A percentile compares a stretch with the other conserved stretches of the same genome.
phyloP scores from a whole-genome alignment of 768 basidiomycete species.

The Tulasnella sp. region DNA sequence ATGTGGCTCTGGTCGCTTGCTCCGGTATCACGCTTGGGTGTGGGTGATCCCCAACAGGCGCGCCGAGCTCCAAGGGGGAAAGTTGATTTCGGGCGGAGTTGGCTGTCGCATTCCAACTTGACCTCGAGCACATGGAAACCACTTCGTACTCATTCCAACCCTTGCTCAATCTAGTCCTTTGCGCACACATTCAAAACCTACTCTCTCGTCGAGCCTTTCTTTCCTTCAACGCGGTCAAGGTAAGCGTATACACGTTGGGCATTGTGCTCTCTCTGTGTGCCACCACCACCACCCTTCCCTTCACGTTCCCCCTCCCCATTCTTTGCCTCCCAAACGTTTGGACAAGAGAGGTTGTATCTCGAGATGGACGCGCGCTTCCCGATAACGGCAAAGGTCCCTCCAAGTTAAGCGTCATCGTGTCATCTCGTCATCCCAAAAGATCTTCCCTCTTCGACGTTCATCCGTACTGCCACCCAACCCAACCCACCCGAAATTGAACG shows the following conservation, averaged over 20 bases:
- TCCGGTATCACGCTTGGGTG: background rate
- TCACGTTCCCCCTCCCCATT: background rate
- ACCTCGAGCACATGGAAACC: background rate
- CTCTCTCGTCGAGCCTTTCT: background rate
- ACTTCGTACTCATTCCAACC: background rate
- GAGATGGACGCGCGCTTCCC: constrained; percentile 1
- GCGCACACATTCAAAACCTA: background rate
- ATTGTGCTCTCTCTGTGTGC: background rate
- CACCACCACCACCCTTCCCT: too few relatives aligned
- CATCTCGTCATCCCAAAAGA: constrained; percentile 2
- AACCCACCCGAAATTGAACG: background rate
- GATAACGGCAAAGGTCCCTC: background rate
- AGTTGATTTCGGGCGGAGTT: background rate
- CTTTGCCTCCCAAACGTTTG: background rate
- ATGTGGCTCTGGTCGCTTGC: background rate
- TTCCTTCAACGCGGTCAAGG: background rate
- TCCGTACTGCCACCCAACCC: constrained; percentile 4
- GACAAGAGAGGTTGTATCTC: constrained; percentile 5
- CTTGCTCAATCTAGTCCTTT: background rate
- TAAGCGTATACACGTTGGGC: background rate
- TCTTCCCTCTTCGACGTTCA: background rate
- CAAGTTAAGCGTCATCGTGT: background rate
- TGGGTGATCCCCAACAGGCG: background rate
- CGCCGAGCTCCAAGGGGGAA: background rate
- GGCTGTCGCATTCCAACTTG: background rate